Conservation (phyloP, 2,329 filamentous ascomycete genomes). For the Beauveria sp. region DNA sequence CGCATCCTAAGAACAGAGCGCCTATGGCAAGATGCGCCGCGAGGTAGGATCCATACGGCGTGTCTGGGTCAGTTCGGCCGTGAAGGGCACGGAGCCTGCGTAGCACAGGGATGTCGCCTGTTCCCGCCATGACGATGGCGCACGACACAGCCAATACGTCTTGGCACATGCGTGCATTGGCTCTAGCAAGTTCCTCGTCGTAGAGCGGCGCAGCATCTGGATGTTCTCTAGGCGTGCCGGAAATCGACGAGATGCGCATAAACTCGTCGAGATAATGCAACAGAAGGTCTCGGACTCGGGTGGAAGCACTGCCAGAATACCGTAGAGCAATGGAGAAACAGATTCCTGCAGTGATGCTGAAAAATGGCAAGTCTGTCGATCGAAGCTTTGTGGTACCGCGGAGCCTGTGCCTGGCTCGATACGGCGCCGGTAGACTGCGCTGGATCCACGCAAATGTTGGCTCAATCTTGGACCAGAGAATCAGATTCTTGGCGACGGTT, state of each 20-base stretch:
- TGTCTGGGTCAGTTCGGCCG: constrained; percentile 74
- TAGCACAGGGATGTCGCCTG: constrained; percentile 79
- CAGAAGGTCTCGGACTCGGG: constrained; percentile 69
- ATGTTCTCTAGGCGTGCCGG: constrained; percentile 20
- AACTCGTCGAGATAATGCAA: constrained; percentile 81
- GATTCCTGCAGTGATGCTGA: constrained; percentile 82
- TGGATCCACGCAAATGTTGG: constrained; percentile 69
- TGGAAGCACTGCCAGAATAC: constrained; percentile 65
- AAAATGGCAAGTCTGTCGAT: constrained; percentile 83
- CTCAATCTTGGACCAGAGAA: constrained; percentile 82
- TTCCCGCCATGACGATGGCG: constrained; percentile 91
- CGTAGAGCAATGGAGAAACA: constrained; percentile 73
- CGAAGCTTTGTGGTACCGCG: constrained; percentile 53
- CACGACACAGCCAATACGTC: constrained; percentile 76
- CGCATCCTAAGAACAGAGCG: constrained; percentile 82
- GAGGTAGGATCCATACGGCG: constrained; percentile 87
- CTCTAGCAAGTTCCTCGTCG: constrained; percentile 75
- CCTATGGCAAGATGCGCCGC: constrained; percentile 90
- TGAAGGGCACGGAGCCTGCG: constrained; percentile 81
- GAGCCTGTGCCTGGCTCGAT: constrained; percentile 55
- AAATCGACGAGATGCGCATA: constrained; percentile 64
- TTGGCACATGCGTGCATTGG: constrained; percentile 83
- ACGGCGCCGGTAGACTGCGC: constrained; percentile 62
- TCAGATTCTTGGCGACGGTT: constrained; percentile 81
- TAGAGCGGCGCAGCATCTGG: constrained; percentile 45